These are phyloP conservation scores for Yamadazyma takamatsuzukensis DNA, from an alignment of 805 yeast genomes.

Conservation along the genomic window DNA sequence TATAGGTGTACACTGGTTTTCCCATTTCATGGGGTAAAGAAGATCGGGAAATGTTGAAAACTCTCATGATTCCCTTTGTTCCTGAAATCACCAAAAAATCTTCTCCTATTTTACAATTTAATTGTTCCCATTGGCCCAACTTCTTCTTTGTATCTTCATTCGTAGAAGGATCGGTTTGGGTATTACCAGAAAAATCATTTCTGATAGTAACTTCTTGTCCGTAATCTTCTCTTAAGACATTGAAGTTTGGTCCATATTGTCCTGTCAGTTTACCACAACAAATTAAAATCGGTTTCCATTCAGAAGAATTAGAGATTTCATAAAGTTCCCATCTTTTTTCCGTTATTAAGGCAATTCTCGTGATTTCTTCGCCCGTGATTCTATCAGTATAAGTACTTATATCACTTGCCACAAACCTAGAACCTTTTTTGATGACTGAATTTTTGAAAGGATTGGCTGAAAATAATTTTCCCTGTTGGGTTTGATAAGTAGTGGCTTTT, in stretches of 20 bases:
- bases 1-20: slow-evolving; percentile 61
- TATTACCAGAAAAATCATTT: slow-evolving; percentile 23
- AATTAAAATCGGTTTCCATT: slow-evolving; percentile 45
- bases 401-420: slow-evolving; percentile 27
- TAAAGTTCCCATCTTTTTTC: slow-evolving; percentile 75
- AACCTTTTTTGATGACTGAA: slow-evolving; percentile 21
- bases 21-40: slow-evolving; percentile 42
- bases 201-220: slow-evolving; percentile 23
- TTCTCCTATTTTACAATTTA: slow-evolving; percentile 57
- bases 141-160: slow-evolving; percentile 25
- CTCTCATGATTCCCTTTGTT: slow-evolving; percentile 65
- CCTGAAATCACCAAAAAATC: slow-evolving; percentile 64
- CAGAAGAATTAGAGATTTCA: slow-evolving; percentile 30
- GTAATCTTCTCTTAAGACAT: slow-evolving; percentile 26
- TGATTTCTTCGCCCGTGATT: slow-evolving; percentile 51
- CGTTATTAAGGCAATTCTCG: slow-evolving; percentile 60
- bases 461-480: slow-evolving; percentile 45
- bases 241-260: slow-evolving; percentile 56
- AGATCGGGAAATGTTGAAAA: slow-evolving; percentile 47
- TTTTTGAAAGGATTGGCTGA: slow-evolving; percentile 16
- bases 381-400: slow-evolving; percentile 28
- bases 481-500: slow-evolving; percentile 49
- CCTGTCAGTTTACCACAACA: slow-evolving; percentile 71
- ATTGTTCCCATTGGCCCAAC: slow-evolving; percentile 54
- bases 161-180: slow-evolving; percentile 10